Conservation (phyloP, 345 rosid genomes). For the thale cress (Arabidopsis thaliana) region TAIR10.1 NC_003076.8:22024501-22025000, state of each 20-base stretch:
- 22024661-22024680: slow-evolving; percentile 33
- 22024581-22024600: slow-evolving; percentile 53
- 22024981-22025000: too few species aligned
- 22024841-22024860: too few species aligned
- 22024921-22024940: too few species aligned
- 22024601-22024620: slow-evolving; percentile 32
- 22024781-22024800: too few species aligned
- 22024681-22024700: too few species aligned
- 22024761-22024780: slow-evolving; percentile 20
- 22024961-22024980: too few species aligned
- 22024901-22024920: too few species aligned
- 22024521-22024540: slow-evolving; percentile 28
- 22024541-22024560: slow-evolving; percentile 10
- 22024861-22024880: too few species aligned
- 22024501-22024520: slow-evolving; percentile 23
- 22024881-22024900: too few species aligned
- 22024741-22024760: slow-evolving; percentile 39
- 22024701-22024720: slow-evolving; percentile 33
- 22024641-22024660: neutral
- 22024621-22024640: neutral
- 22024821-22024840: too few species aligned
- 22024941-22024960: too few species aligned
- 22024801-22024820: too few species aligned
- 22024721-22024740: slow-evolving; percentile 25
- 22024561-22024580: slow-evolving; percentile 37